These are phyloP conservation scores for Blastomyces silverae DNA, from an alignment of 2,329 filamentous ascomycete genomes.

Conservation along the genomic window DNA sequence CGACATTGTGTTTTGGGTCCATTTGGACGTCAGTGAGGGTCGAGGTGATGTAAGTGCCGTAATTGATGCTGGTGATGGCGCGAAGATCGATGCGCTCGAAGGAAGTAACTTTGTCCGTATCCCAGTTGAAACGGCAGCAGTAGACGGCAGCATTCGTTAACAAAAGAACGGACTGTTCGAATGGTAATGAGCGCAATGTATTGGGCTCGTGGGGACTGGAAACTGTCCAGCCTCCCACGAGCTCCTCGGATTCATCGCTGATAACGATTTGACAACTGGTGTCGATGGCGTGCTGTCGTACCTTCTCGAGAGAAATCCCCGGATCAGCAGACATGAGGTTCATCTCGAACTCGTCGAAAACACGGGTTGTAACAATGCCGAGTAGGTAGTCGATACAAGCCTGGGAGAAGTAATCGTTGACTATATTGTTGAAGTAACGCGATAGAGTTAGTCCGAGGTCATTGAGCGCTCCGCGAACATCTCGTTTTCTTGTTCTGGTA, in stretches of 20 bases:
- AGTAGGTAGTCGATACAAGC: conserved; percentile 90
- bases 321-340: conserved; percentile 92
- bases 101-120: conserved; percentile 83
- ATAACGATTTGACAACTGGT: conserved; percentile 81
- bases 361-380: conserved; percentile 73
- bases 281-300: conserved; percentile 84
- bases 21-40: conserved; percentile 71
- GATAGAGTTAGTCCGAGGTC: conserved; percentile 86
- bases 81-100: conserved; percentile 79
- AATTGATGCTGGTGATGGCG: conserved; percentile 64
- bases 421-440: conserved; percentile 70
- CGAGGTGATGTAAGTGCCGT: conserved; percentile 84
- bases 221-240: conserved; percentile 84
- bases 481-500: conserved; percentile 80
- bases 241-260: conserved; percentile 72
- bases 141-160: conserved; percentile 82
- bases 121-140: conserved; percentile 88
- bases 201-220: conserved; percentile 67
- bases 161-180: conserved; percentile 83
- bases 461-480: conserved; percentile 84
- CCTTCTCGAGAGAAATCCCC: conserved; percentile 74
- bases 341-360: conserved; percentile 91
- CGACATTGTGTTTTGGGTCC: conserved; percentile 73
- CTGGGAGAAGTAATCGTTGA: conserved; percentile 96
- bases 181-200: conserved; percentile 61